A percentile compares a stretch with the other conserved stretches of the same genome.
Evolutionary conservation across 495 filamentous ascomycete species (phyloP).

Genomic region (Penicillium malachiteum): DNA sequence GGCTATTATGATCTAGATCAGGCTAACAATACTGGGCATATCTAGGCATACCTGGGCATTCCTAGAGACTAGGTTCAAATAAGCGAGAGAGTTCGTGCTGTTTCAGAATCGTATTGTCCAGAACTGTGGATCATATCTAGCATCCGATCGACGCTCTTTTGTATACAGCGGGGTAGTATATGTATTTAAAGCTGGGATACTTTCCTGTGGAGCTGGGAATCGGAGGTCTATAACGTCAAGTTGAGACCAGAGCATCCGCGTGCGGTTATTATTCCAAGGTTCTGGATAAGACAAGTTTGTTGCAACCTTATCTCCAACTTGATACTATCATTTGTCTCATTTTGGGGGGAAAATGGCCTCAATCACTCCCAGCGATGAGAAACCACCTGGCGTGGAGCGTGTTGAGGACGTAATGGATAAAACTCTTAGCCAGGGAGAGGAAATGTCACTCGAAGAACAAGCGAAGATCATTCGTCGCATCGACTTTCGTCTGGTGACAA

Average conservation of each 20-base stretch:
- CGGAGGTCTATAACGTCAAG: no score
- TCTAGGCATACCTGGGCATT: not conserved
- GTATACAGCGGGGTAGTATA: not conserved
- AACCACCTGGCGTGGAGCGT: conserved; percentile 24
- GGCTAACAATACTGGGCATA: not conserved
- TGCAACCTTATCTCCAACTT: not conserved
- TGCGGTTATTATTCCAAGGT: not conserved
- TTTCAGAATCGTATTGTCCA: not conserved
- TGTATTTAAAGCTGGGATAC: not conserved
- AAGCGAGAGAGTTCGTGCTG: not conserved
- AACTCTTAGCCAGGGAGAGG: conserved; percentile 25
- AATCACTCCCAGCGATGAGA: conserved; percentile 18
- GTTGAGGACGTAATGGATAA: conserved; percentile 31
- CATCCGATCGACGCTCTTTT: not conserved
- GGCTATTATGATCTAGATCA: not conserved
- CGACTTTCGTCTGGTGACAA: conserved; percentile 62
- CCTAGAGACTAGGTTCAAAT: not conserved
- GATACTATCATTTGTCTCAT: no score
- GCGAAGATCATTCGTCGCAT: conserved; percentile 56
- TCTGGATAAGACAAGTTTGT: no score
- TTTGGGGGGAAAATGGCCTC: no score
- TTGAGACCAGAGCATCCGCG: not conserved
- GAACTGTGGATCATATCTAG: not conserved
- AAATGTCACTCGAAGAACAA: conserved; percentile 39
- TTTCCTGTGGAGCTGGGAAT: not conserved